phyloP scores from a whole-genome alignment of 768 basidiomycete genomes.

The Serendipita sp. region DNA sequence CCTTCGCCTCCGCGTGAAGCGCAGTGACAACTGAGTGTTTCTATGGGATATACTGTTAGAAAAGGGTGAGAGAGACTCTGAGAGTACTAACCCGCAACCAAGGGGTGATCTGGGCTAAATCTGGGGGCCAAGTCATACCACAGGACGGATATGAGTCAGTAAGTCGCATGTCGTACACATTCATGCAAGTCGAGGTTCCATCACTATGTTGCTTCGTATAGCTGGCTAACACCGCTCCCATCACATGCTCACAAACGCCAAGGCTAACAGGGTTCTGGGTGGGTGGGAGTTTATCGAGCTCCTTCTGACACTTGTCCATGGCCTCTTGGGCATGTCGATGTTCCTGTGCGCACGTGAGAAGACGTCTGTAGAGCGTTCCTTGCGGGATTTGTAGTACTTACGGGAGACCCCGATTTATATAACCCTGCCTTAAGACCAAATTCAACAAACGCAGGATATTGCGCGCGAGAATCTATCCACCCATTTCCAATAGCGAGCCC shows the following conservation, averaged over 20 bases:
- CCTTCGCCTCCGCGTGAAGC: constrained; percentile 62
- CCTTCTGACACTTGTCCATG: constrained; percentile 42
- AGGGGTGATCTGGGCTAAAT: constrained; percentile 52
- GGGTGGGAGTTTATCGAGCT: constrained; percentile 19
- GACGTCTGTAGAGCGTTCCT: background rate
- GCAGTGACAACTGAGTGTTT: constrained; percentile 64
- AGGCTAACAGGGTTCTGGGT: constrained; percentile 1
- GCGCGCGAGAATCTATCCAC: constrained; percentile 82
- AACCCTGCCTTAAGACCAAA: constrained; percentile 68
- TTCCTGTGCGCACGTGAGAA: constrained; percentile 23
- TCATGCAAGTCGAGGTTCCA: constrained; percentile 62
- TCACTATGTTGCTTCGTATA: constrained; percentile 23
- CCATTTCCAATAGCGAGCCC: constrained; percentile 93
- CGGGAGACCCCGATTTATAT: constrained; percentile 53
- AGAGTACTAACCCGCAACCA: constrained; percentile 58
- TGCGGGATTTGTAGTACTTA: constrained; percentile 19
- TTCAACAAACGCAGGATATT: constrained; percentile 83
- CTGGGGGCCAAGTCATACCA: constrained; percentile 96
- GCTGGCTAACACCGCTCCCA: background rate
- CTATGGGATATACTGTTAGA: constrained; percentile 23
- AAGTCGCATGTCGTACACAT: constrained; percentile 89
- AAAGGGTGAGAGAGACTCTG: background rate
- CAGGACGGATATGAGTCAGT: constrained; percentile 75
- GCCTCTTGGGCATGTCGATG: constrained; percentile 42
- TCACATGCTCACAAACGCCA: constrained; percentile 8